Base-by-base conservation (phyloP, 352 stramenopile species). In the Pythium apleroticum region DNA sequence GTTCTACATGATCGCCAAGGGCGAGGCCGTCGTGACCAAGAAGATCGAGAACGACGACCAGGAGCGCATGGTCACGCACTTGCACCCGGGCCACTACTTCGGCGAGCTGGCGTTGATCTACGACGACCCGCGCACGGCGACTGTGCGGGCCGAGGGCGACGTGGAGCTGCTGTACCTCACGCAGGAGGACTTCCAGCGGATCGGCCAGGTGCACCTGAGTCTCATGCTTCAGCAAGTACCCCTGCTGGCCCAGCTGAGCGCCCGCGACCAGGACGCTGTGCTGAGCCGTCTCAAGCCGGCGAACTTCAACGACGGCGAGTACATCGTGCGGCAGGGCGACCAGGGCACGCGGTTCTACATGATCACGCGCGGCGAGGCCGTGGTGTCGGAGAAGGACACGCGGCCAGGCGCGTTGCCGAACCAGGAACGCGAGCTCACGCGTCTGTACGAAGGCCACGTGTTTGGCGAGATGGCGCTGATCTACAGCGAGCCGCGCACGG, bases 51-150 rank as follows among this genome's bases (percentile, higher is more conserved):
- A 64, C 27, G 66, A 80, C 9, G 80, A 84, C 2, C 77, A 89
- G 54, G 87, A 96, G 33, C 82, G 85, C 27, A 93, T 96, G 87
- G 75, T 97, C 35, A 97, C 89, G 52, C 84, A 96, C 64, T 55
- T 97, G 52, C 84, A 96, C 57, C 87, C 86, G n/a, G 90, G 93
- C 3, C 88, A 95, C 57, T 98, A 97, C 75, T 98, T 98, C 72
- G 93, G 93, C 11, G 93, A 98, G 68, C 72, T 95, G 12, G 90
- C 93, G 5, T 75, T 98, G 25, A 95, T 98, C 58, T 93, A 97
- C 63, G 85, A 96, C 57, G 90, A 98, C 65, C 88, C 88, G 12
- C 88, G 91, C 19, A 92, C 84, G 3, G 85, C 87, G 8, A 93
- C 87, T 10, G 85, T 95, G 12, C 81, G 81, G 9, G 84, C 88